A percentile compares a stretch with the other conserved stretches of the same genome.
phyloP scores from a whole-genome alignment of 1,139 yeast species.

The Meyerozyma guilliermondii region DNA sequence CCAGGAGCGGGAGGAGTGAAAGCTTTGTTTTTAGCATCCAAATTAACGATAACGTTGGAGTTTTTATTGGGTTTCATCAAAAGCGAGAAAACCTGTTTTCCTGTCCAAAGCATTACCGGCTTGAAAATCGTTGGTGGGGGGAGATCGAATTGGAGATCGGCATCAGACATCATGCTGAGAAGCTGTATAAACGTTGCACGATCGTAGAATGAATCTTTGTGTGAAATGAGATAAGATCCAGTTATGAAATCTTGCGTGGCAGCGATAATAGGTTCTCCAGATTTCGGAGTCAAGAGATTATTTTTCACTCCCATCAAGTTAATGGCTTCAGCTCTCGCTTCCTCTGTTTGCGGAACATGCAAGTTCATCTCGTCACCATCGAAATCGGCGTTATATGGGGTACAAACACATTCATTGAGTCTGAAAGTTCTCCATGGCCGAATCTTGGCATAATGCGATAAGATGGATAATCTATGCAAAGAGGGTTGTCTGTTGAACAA shows the following conservation, averaged over 20 bases:
- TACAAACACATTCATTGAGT: conserved; percentile 97
- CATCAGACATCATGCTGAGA: conserved; percentile 95
- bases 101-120: conserved; percentile 92
- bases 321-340: conserved; percentile 97
- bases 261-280: conserved; percentile 98
- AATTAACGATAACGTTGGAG: conserved; percentile 78
- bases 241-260: conserved; percentile 99
- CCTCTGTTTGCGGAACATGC: conserved; percentile 99
- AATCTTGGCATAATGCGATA: conserved; percentile 92
- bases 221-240: conserved; percentile 88
- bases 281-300: conserved; percentile 89
- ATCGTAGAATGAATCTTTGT: conserved; percentile 89
- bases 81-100: conserved; percentile 88
- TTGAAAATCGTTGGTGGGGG: conserved; percentile 95
- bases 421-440: conserved; percentile 98
- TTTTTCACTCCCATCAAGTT: conserved; percentile 97
- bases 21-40: conserved; percentile 93
- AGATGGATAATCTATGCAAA: conserved; percentile 85
- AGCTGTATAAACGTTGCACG: conserved; percentile 80
- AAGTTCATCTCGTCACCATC: conserved; percentile 99
- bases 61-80: conserved; percentile 75
- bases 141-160: conserved; percentile 75
- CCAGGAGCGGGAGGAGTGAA: conserved; percentile 64
- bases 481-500: conserved; percentile 98
- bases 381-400: conserved; percentile 98